These are phyloP conservation scores for Hyphodiscus sp. DNA, from an alignment of 2,329 filamentous ascomycete species.

Conservation along the genomic window DNA sequence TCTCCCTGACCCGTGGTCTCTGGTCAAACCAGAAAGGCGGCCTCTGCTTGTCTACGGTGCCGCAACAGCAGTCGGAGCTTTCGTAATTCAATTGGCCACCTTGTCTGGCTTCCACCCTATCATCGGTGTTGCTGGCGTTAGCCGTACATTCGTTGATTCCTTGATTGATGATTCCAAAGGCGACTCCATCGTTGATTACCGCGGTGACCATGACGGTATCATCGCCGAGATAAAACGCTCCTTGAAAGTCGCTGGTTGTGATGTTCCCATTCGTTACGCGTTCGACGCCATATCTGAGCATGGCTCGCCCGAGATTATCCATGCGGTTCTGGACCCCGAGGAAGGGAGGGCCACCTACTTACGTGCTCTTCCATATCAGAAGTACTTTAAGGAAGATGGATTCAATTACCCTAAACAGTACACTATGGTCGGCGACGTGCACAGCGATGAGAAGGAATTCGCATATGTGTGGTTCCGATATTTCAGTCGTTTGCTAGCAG, in stretches of 20 bases:
- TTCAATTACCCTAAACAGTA: background rate
- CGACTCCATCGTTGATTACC: constrained; percentile 44
- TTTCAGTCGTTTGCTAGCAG: constrained; percentile 33
- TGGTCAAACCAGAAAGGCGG: constrained; percentile 16
- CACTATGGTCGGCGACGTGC: background rate
- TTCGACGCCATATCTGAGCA: constrained; percentile 20
- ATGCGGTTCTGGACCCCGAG: background rate
- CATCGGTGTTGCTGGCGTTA: constrained; percentile 48
- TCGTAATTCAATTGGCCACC: constrained; percentile 43
- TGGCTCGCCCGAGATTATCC: background rate
- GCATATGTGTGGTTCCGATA: constrained; percentile 8
- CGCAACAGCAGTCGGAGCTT: constrained; percentile 47
- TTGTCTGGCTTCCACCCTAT: constrained; percentile 48
- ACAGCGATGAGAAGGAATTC: constrained; percentile 10
- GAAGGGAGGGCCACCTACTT: background rate
- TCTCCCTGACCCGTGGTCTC: constrained; percentile 32
- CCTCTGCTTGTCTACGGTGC: constrained; percentile 43
- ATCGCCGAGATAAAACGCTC: constrained; percentile 14
- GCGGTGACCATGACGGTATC: constrained; percentile 38
- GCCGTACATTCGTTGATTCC: constrained; percentile 37
- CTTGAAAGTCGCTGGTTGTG: constrained; percentile 6
- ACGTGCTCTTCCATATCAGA: background rate
- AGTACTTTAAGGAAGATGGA: background rate
- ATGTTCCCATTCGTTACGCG: constrained; percentile 3
- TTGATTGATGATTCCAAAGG: constrained; percentile 38